phyloP scores from a whole-genome alignment of 352 stramenopile genomes.

The Albugo candida region DNA sequence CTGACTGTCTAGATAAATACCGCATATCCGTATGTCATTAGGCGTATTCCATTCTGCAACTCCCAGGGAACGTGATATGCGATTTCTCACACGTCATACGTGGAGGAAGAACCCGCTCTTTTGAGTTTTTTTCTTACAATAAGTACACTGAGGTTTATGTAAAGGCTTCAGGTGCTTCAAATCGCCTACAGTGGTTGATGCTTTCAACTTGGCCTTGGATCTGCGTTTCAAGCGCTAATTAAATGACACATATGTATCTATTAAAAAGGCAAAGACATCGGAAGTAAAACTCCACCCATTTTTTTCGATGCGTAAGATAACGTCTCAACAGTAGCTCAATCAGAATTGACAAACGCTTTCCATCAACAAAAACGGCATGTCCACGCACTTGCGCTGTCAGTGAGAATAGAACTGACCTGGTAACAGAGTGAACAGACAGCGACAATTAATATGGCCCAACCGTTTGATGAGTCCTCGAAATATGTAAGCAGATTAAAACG shows the following conservation, averaged over 20 bases:
- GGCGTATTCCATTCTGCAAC: conserved; percentile 30
- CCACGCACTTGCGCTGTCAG: too few relatives aligned
- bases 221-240: too few relatives aligned
- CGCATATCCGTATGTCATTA: conserved; percentile 26
- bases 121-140: conserved; percentile 13
- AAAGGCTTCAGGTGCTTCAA: neutral
- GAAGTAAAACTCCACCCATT: conserved; percentile 30
- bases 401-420: too few relatives aligned
- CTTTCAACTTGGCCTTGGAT: too few relatives aligned
- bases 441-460: too few relatives aligned
- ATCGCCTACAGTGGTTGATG: too few relatives aligned
- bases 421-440: too few relatives aligned
- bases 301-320: conserved; percentile 24
- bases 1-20: too few relatives aligned
- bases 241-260: conserved; percentile 61
- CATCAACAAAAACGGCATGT: too few relatives aligned
- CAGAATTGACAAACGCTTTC: too few relatives aligned
- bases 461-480: too few relatives aligned
- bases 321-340: conserved; percentile 9
- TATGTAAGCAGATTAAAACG: too few relatives aligned
- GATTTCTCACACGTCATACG: conserved; percentile 37
- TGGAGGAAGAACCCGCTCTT: conserved; percentile 48
- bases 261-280: conserved; percentile 3
- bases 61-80: conserved; percentile 55
- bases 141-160: neutral